A percentile compares a stretch with the other conserved stretches of the same genome.
These are phyloP conservation scores for Ganoderma lingzhi DNA, from an alignment of 1,284 basidiomycete genomes.

Conservation along the genomic window DNA sequence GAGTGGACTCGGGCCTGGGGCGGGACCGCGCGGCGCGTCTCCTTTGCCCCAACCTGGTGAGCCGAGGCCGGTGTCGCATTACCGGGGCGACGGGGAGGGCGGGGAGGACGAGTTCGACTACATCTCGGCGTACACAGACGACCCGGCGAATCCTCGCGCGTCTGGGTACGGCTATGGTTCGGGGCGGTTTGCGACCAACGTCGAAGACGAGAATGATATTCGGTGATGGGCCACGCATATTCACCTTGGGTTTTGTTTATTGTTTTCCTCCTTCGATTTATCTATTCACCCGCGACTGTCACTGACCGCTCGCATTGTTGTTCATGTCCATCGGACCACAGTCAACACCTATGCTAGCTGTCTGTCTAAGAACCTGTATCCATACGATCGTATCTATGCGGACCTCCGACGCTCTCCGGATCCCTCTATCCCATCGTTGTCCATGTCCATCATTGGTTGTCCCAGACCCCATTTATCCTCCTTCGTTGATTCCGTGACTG, in stretches of 20 bases:
- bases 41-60: constrained; percentile 25
- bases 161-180: constrained; percentile 27
- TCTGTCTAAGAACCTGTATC: background rate
- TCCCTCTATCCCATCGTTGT: background rate
- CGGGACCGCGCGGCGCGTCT: constrained; percentile 22
- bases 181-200: constrained; percentile 25
- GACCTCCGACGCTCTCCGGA: background rate
- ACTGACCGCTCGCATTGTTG: background rate
- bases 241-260: background rate
- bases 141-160: constrained; percentile 9
- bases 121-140: constrained; percentile 54
- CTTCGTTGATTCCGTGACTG: background rate
- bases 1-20: constrained; percentile 30
- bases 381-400: constrained; percentile 17
- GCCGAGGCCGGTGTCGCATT: constrained; percentile 13
- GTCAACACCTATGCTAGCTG: background rate
- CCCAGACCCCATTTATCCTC: background rate
- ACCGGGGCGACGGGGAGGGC: constrained; percentile 31
- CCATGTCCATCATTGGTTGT: background rate
- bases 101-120: constrained; percentile 67
- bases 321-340: background rate
- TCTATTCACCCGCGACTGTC: background rate
- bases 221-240: constrained; percentile 1
- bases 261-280: background rate
- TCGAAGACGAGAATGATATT: constrained; percentile 23